Base-by-base conservation (phyloP, 345 rosid genomes). In the Carallia brachiata region DNA sequence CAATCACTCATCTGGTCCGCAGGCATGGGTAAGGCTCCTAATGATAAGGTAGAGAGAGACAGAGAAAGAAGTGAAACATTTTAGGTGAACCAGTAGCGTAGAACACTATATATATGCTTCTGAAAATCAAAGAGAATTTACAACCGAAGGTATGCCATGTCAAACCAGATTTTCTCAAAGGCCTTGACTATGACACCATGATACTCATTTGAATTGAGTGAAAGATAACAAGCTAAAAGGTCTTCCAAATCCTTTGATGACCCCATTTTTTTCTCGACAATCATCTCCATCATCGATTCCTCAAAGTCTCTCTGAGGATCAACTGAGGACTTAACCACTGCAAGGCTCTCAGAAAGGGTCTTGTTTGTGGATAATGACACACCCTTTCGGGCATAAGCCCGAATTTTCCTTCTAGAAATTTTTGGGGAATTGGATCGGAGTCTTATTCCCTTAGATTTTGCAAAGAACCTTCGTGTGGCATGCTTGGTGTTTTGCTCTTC, bases 271-370 rank as follows among this genome's bases (percentile, higher is more conserved):
- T 88, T 88, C 83, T 86, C 95, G 27, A 73, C 71, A 6, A 94
- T 94, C 98, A 94, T 94, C 84, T 94, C 98, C 86, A 88, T 80
- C 97, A 94, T 94, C 0, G 98, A 94, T 1, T 91, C 96, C 65
- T 79, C 83, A 87, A 94, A 94, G 50, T 94, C 98, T 67, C 74
- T 88, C 76, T 76, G 85, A 7, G 98, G 97, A 77, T 94, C 90
- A 48, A 76, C 77, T 18, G 97, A 88, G 63, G 89, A 85, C 70
- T 90, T 91, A 75, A 88, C 89, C 40, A 94, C 82, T 55, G 97
- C 98, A 27, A 81, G 69, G 73, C 95, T 85, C 13, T 79, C 83
- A 15, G 82, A 78, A 36, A 85, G 53, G 34, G 63, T 55, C 57
- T 63, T 71, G 53, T 69, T 85, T 71, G 65, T 79, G 7, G 72